Base-by-base conservation (phyloP, 2,329 filamentous ascomycete genomes). In the Colletotrichum eleusines region DNA sequence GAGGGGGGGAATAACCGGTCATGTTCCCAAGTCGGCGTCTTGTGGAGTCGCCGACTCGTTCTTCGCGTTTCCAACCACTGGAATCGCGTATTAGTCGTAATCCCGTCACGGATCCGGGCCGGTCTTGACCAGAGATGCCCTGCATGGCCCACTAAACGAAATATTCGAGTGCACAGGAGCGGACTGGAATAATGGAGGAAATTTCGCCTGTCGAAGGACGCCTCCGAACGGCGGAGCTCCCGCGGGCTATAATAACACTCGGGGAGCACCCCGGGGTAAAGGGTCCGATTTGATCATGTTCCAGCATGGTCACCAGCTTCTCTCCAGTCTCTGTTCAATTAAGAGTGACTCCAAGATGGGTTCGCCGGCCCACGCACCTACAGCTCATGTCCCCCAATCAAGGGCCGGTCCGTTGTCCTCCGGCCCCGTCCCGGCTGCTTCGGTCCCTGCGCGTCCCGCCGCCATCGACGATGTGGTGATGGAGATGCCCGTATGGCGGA, bases 401-500 rank as follows among this genome's bases (percentile, higher is more conserved):
- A 62, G 33, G 18, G n/a, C 63, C 42, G 48, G 51, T 70, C 68
- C 68, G 14, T n/a, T n/a, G n/a, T 38, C 58, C 14, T 53, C 64
- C 58, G 68, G 68, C 51, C 58, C 68, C 44, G 26, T 53, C 23
- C 33, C 58, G 51, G 55, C 40, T 33, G 33, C 66, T 20, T 61
- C 69, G 40, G 75, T 62, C 70, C 66, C 44, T 62, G 55, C 54
- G 65, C 74, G 68, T 57, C 70, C 68, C 68, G 71, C 65, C n/a
- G 71, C 73, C 38, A n/a, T 73, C 63, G 74, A 74, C 72, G 76
- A 77, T 20, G 61, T 35, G 5, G 71, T 66, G 31, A 55, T 73
- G 60, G 63, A 74, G 33, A 71, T 75, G 61, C 61, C 73, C 31
- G 26, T 62, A 7, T 73, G 73, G 73, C 67, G 72, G 9, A 74